These are phyloP conservation scores for Chaetomium olivaceum DNA, from an alignment of 2,329 filamentous ascomycete species.

Conservation along the genomic window DNA sequence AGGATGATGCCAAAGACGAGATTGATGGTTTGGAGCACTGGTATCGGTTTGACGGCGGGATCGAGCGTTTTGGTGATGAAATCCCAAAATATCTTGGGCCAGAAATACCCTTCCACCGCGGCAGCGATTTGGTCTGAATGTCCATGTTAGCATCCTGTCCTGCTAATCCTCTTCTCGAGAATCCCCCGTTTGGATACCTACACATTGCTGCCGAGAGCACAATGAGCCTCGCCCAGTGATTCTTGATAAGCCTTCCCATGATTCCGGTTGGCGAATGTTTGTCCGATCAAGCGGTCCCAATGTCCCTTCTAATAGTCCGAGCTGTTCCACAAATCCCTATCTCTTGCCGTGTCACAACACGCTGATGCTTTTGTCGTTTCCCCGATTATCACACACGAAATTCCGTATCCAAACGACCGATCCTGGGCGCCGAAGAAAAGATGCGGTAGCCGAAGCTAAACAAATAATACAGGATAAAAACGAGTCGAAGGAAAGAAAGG, in stretches of 20 bases:
- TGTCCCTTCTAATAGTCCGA: background rate
- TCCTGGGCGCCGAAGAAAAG: constrained; percentile 27
- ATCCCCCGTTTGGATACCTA: constrained; percentile 45
- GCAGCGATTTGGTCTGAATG: constrained; percentile 79
- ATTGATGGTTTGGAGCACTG: constrained; percentile 87
- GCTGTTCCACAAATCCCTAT: constrained; percentile 17
- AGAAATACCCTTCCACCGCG: constrained; percentile 87
- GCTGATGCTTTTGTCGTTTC: constrained; percentile 16
- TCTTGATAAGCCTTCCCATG: constrained; percentile 99
- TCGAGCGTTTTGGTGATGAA: constrained; percentile 91
- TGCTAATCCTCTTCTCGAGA: background rate
- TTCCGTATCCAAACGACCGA: constrained; percentile 2
- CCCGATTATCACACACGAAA: constrained; percentile 8
- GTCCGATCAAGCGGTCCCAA: constrained; percentile 14
- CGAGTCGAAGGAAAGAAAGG: constrained; percentile 37
- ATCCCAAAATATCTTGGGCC: constrained; percentile 99
- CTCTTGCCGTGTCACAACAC: constrained; percentile 31
- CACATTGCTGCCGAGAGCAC: constrained; percentile 79
- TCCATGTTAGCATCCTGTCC: constrained; percentile 32
- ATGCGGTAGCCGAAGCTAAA: constrained; percentile 30
- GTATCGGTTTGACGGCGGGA: constrained; percentile 80
- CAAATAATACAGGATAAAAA: constrained; percentile 36
- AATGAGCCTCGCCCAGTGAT: constrained; percentile 96
- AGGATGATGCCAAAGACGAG: constrained; percentile 76
- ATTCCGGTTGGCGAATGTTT: constrained; percentile 33